Evolutionary conservation across 352 stramenopile genomes (phyloP).

Genomic region (Phytophthora ohioensis): DNA sequence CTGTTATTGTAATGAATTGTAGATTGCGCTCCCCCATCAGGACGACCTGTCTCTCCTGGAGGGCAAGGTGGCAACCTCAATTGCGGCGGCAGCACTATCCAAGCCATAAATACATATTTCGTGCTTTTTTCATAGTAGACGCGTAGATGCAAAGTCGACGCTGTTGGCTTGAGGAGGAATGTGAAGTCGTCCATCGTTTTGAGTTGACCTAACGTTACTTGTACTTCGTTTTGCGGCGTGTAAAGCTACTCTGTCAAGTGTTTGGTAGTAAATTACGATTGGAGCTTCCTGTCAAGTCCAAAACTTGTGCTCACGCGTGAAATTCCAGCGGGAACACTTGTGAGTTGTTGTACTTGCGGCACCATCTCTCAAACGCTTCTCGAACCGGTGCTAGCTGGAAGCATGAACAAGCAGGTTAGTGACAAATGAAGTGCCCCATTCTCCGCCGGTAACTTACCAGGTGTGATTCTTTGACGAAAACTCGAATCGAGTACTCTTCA

Average conservation of each 20-base stretch:
- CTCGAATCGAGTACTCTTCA: slow-evolving; percentile 71
- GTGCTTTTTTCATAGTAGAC: slow-evolving; percentile 21
- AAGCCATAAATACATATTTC: slow-evolving; percentile 47
- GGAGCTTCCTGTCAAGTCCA: not conserved
- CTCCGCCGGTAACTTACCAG: slow-evolving; percentile 50
- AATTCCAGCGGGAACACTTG: slow-evolving; percentile 48
- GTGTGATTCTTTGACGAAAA: slow-evolving; percentile 73
- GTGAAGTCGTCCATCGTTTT: slow-evolving; percentile 30
- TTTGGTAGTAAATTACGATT: slow-evolving; percentile 8
- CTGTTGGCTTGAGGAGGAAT: slow-evolving; percentile 32
- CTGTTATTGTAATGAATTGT: slow-evolving; percentile 10
- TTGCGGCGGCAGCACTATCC: slow-evolving; percentile 51
- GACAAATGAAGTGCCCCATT: not conserved
- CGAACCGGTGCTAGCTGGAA: slow-evolving; percentile 51
- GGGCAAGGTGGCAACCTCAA: slow-evolving; percentile 64
- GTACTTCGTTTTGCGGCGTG: not conserved
- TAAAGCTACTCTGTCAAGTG: not conserved
- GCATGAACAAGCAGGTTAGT: not conserved
- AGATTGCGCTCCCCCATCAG: slow-evolving; percentile 72
- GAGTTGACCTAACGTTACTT: slow-evolving; percentile 4
- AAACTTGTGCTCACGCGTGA: slow-evolving; percentile 21
- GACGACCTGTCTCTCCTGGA: slow-evolving; percentile 75
- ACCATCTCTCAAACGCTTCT: slow-evolving; percentile 66
- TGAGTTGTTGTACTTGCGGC: slow-evolving; percentile 60
- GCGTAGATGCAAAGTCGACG: slow-evolving; percentile 24